Percentiles rank a stretch among this genome's conserved stretches.
Evolutionary conservation across 495 filamentous ascomycete species (phyloP).

Genomic region (Saxophila tyrrhenica): DNA sequence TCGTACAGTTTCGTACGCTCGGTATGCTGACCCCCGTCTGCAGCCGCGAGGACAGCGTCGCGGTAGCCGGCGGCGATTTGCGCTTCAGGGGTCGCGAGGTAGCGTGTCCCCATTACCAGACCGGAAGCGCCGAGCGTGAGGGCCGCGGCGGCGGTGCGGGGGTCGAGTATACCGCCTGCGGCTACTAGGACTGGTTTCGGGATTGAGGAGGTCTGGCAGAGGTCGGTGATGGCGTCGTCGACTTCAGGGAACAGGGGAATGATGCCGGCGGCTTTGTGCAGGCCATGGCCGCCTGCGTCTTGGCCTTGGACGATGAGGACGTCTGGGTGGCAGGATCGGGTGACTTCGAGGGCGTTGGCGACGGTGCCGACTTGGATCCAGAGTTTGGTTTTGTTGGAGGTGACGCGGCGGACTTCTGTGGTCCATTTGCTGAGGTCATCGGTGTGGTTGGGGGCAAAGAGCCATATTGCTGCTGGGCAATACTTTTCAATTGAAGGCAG

Average conservation of each 20-base stretch:
- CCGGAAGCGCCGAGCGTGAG: conserved; percentile 56
- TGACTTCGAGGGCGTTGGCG: conserved; percentile 38
- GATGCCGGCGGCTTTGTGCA: conserved; percentile 45
- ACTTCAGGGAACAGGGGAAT: conserved; percentile 48
- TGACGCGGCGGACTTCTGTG: conserved; percentile 34
- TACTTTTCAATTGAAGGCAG: conserved; percentile 34
- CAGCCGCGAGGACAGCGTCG: conserved; percentile 45
- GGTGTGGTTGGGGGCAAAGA: conserved; percentile 48
- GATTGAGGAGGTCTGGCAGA: not conserved
- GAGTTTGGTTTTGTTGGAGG: conserved; percentile 39
- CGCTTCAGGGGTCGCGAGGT: conserved; percentile 55
- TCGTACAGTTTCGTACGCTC: conserved; percentile 60
- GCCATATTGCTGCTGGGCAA: conserved; percentile 58
- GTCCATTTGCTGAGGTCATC: conserved; percentile 46
- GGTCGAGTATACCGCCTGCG: conserved; percentile 63
- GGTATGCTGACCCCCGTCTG: conserved; percentile 52
- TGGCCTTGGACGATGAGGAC: conserved; percentile 61
- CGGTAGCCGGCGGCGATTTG: conserved; percentile 48
- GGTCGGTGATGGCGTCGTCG: conserved; percentile 38
- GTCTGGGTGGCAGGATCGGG: conserved; percentile 37
- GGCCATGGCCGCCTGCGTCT: conserved; percentile 67
- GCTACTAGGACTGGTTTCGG: conserved; percentile 46
- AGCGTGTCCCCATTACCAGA: conserved; percentile 58
- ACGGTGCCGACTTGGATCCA: conserved; percentile 64
- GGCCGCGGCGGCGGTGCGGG: conserved; percentile 51